Conservation (phyloP, 768 basidiomycete species). For the Neoboletus brunneissimus region DNA sequence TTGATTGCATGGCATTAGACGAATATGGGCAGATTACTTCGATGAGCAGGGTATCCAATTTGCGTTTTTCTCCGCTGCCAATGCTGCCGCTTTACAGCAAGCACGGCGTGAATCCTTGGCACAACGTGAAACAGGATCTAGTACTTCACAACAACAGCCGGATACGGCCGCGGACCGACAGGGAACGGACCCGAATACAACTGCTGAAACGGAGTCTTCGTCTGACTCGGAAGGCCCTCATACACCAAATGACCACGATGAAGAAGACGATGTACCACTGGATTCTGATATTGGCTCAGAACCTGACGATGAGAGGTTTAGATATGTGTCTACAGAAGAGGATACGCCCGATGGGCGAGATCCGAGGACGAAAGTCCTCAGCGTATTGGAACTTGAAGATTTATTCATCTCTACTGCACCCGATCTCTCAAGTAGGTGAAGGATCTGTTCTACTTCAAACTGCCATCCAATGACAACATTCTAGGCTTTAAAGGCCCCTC, state of each 20-base stretch:
- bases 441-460: background rate
- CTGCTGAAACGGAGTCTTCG: slow-evolving; percentile 24
- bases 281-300: slow-evolving; percentile 31
- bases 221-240: slow-evolving; percentile 31
- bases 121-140: slow-evolving; percentile 22
- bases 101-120: slow-evolving; percentile 52
- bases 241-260: slow-evolving; percentile 30
- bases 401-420: slow-evolving; percentile 74
- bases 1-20: slow-evolving; percentile 47
- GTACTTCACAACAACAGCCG: background rate
- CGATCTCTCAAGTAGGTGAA: slow-evolving; percentile 56
- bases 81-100: slow-evolving; percentile 81
- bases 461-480: slow-evolving; percentile 4
- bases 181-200: background rate
- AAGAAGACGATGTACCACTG: slow-evolving; percentile 26
- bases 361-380: slow-evolving; percentile 71
- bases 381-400: slow-evolving; percentile 84
- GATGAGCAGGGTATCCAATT: slow-evolving; percentile 71
- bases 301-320: slow-evolving; percentile 38
- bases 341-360: slow-evolving; percentile 52
- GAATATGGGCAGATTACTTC: slow-evolving; percentile 90
- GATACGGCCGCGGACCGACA: background rate
- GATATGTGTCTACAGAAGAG: slow-evolving; percentile 55
- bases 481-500: slow-evolving; percentile 59
- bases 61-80: slow-evolving; percentile 92